phyloP scores from a whole-genome alignment of 1,284 basidiomycete species.

The Trichosporon faecale region DNA sequence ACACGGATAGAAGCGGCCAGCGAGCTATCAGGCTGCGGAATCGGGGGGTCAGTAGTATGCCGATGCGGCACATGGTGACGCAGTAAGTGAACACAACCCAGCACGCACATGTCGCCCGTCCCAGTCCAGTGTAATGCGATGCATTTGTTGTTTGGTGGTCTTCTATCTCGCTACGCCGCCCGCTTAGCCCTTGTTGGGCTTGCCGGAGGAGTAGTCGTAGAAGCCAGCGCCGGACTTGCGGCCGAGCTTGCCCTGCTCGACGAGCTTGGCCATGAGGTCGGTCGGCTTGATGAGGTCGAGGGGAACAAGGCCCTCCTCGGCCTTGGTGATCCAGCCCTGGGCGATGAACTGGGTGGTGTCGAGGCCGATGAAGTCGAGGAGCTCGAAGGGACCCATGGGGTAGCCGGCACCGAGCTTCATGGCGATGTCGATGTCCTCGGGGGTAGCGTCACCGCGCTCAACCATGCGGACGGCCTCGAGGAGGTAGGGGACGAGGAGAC shows the following conservation, averaged over 20 bases:
- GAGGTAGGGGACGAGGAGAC: constrained; percentile 58
- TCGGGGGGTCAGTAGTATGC: too few species aligned
- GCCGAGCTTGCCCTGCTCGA: constrained; percentile 57
- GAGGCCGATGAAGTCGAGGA: constrained; percentile 59
- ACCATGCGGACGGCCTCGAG: constrained; percentile 60
- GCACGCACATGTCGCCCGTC: too few species aligned
- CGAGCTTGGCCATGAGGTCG: constrained; percentile 54
- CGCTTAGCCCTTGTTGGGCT: constrained; percentile 5
- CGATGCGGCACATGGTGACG: too few species aligned
- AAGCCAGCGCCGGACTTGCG: constrained; percentile 56
- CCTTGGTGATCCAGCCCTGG: constrained; percentile 57
- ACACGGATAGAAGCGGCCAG: too few species aligned
- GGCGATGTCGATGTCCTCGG: constrained; percentile 59
- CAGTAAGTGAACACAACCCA: too few species aligned
- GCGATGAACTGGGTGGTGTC: constrained; percentile 56
- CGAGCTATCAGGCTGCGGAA: too few species aligned
- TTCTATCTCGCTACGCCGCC: not conserved
- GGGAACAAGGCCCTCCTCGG: constrained; percentile 52
- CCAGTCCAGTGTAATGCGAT: not conserved
- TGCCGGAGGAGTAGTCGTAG: constrained; percentile 30
- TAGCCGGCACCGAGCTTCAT: constrained; percentile 62
- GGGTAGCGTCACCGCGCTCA: constrained; percentile 59
- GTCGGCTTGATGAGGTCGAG: constrained; percentile 55
- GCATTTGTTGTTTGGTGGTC: not conserved
- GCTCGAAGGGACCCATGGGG: constrained; percentile 57